These are phyloP conservation scores for Monosporozyma unispora DNA, from an alignment of 805 yeast genomes.

Conservation along the genomic window DNA sequence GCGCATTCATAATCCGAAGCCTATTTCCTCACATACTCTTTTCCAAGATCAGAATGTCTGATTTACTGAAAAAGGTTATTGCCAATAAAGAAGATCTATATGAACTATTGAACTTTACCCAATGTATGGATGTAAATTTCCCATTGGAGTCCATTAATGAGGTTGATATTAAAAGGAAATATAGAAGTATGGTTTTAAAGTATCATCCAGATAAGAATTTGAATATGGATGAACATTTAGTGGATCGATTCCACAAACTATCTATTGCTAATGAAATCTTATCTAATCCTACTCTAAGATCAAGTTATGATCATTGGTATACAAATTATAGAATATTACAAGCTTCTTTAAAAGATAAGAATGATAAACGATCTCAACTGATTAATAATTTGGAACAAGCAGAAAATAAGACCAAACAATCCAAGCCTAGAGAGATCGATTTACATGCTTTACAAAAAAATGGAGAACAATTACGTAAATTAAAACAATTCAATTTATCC, in stretches of 20 bases:
- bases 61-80: background rate
- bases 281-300: slow-evolving; percentile 11
- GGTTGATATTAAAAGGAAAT: slow-evolving; percentile 14
- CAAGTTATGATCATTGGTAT: slow-evolving; percentile 15
- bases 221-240: slow-evolving; percentile 8
- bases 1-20: too few relatives aligned
- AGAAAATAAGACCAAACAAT: too few relatives aligned
- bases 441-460: slow-evolving; percentile 15
- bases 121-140: background rate
- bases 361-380: background rate
- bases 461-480: slow-evolving; percentile 22
- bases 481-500: slow-evolving; percentile 19
- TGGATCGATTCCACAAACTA: slow-evolving; percentile 20
- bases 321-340: background rate
- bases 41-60: background rate
- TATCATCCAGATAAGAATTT: slow-evolving; percentile 25
- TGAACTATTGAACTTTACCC: background rate
- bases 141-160: background rate
- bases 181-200: slow-evolving; percentile 17
- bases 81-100: background rate
- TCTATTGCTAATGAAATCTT: slow-evolving; percentile 23
- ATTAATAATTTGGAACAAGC: background rate
- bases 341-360: background rate
- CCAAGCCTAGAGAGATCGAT: too few relatives aligned
- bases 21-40: too few relatives aligned